Evolutionary conservation across 306 rosid species (phyloP).

Genomic region (Oemleria cerasiformis): DNA sequence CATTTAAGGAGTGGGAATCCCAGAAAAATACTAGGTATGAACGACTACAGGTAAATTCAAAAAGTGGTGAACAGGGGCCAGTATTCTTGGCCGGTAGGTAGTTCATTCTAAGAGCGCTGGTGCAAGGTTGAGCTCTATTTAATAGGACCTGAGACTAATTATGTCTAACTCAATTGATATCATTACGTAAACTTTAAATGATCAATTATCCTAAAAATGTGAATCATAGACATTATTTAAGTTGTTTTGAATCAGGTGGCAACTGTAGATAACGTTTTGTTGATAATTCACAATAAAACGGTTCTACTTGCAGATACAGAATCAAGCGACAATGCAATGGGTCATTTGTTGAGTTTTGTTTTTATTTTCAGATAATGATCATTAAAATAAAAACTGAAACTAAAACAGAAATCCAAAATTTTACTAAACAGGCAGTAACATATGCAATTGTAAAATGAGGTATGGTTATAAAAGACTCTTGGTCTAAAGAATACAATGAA

Average conservation of each 20-base stretch:
- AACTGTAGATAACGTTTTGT: not conserved
- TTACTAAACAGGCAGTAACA: not conserved
- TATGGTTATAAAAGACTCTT: not conserved
- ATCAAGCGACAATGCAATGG: not conserved
- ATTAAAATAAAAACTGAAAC: not conserved
- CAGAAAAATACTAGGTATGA: not conserved
- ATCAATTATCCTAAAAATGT: not conserved
- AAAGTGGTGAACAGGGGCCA: not conserved
- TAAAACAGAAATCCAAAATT: not conserved
- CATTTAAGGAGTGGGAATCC: not conserved
- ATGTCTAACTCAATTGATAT: not conserved
- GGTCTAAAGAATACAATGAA: conserved; percentile 5
- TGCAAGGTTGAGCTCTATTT: not conserved
- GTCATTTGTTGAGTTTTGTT: not conserved
- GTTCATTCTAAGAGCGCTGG: not conserved
- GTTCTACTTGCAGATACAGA: not conserved
- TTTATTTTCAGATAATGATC: not conserved
- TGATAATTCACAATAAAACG: conserved; percentile 1
- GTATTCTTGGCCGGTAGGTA: not conserved
- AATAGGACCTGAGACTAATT: not conserved
- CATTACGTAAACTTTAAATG: not conserved
- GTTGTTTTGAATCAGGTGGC: not conserved
- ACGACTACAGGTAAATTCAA: not conserved
- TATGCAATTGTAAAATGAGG: not conserved
- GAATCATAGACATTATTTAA: conserved; percentile 4